Conservation (phyloP, 2,329 filamentous ascomycete species). For the Colletotrichum godetiae region DNA sequence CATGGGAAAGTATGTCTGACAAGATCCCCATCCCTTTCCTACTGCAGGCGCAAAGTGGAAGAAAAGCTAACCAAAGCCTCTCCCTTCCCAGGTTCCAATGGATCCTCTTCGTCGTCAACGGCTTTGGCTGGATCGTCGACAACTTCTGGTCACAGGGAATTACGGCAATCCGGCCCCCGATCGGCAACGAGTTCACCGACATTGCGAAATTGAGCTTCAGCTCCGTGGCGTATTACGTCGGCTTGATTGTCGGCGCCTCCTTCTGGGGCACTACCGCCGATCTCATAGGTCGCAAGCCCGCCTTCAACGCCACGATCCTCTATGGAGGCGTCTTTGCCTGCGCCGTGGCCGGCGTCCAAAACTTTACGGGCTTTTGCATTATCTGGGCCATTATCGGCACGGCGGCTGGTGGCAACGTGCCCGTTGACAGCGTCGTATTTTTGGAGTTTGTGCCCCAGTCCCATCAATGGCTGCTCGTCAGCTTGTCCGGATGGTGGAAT, state of each 20-base stretch:
- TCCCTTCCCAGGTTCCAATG: conserved; percentile 49
- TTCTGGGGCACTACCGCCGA: conserved; percentile 57
- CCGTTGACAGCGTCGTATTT: conserved; percentile 63
- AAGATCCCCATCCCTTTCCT: not conserved
- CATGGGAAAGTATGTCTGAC: conserved; percentile 46
- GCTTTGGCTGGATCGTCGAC: conserved; percentile 58
- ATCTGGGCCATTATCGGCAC: conserved; percentile 63
- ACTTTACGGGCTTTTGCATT: conserved; percentile 65
- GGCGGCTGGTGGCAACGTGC: conserved; percentile 60
- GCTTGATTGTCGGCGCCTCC: conserved; percentile 56
- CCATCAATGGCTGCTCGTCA: conserved; percentile 60
- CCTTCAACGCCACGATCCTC: conserved; percentile 58
- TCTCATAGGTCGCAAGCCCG: conserved; percentile 54
- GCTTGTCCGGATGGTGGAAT: conserved; percentile 62
- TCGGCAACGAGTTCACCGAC: conserved; percentile 48
- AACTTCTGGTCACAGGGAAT: conserved; percentile 54
- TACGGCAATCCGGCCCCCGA: conserved; percentile 46
- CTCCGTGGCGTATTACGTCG: conserved; percentile 52
- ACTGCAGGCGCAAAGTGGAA: not conserved
- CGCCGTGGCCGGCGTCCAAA: conserved; percentile 66
- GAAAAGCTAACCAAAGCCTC: not conserved
- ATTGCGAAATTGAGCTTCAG: conserved; percentile 46
- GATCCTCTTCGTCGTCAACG: conserved; percentile 57
- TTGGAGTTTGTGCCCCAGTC: conserved; percentile 61
- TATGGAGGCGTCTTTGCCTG: conserved; percentile 66